Conservation (phyloP, 768 basidiomycete species). For the Cantharellus anzutake region DNA sequence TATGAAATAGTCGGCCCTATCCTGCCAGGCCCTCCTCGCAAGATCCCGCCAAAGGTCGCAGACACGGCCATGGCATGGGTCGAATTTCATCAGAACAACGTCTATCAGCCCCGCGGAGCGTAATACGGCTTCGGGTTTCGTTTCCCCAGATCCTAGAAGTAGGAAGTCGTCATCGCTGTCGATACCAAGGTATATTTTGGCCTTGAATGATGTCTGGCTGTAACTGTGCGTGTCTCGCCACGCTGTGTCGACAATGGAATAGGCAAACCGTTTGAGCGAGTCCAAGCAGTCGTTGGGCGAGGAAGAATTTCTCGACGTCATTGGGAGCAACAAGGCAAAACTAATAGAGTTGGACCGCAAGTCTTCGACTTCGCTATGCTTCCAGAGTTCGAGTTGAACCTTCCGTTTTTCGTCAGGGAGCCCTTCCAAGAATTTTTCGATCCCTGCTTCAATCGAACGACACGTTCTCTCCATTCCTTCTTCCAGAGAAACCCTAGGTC, state of each 20-base stretch:
- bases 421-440: constrained; percentile 12
- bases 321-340: constrained; percentile 37
- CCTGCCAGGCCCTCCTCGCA: constrained; percentile 27
- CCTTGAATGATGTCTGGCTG: constrained; percentile 19
- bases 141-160: constrained; percentile 11
- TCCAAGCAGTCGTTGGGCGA: constrained; percentile 23
- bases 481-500: constrained; percentile 22
- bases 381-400: neutral
- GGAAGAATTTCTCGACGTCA: constrained; percentile 30
- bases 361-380: constrained; percentile 22
- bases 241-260: constrained; percentile 28
- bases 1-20: constrained; percentile 30
- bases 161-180: constrained; percentile 31
- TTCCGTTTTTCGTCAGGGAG: neutral
- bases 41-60: constrained; percentile 36
- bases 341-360: constrained; percentile 19
- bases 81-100: constrained; percentile 22
- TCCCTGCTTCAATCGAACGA: constrained; percentile 28
- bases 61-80: constrained; percentile 23
- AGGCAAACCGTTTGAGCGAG: constrained; percentile 25
- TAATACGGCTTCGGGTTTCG: constrained; percentile 22
- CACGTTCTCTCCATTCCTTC: constrained; percentile 30
- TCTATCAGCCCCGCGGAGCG: constrained; percentile 21
- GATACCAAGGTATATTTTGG: constrained; percentile 30
- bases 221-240: constrained; percentile 22